Evolutionary conservation across 305 asterid species (phyloP).

Genomic region (Fraxinus sp.): DNA sequence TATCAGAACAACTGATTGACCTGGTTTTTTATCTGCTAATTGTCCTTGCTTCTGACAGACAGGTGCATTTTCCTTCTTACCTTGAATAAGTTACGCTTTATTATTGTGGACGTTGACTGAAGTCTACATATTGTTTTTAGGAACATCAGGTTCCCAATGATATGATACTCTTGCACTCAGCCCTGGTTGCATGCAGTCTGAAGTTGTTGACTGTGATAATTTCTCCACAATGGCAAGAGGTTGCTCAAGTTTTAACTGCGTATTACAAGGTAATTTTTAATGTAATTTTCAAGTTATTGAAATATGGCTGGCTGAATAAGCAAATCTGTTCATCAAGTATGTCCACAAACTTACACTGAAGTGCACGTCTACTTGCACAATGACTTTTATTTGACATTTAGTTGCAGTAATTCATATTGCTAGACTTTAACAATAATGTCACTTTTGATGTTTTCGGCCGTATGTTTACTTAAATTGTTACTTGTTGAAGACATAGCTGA

Average conservation of each 20-base stretch:
- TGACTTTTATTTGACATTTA: not conserved
- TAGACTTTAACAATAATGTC: conserved; percentile 15
- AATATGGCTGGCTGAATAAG: not conserved
- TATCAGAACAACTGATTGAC: conserved; percentile 87
- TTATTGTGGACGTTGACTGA: conserved; percentile 27
- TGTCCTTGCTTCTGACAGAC: conserved; percentile 68
- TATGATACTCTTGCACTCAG: conserved; percentile 83
- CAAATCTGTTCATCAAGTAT: not conserved
- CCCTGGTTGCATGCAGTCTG: conserved; percentile 86
- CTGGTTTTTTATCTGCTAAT: conserved; percentile 71
- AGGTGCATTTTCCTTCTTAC: conserved; percentile 51
- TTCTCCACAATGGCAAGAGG: conserved; percentile 85
- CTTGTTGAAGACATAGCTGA: conserved; percentile 30
- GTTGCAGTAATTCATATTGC: conserved; percentile 11
- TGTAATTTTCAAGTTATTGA: not conserved
- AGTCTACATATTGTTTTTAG: conserved; percentile 32
- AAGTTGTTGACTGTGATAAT: conserved; percentile 67
- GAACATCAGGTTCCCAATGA: conserved; percentile 58
- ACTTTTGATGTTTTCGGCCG: not conserved
- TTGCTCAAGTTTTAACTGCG: conserved; percentile 84
- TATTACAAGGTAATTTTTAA: conserved; percentile 62
- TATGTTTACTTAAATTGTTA: conserved; percentile 6
- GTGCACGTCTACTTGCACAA: not conserved
- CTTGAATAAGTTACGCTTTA: conserved; percentile 12
- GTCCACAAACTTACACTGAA: not conserved